These are phyloP conservation scores for Gleditsia sinensis DNA, from an alignment of 306 rosid genomes.

Conservation along the genomic window DNA sequence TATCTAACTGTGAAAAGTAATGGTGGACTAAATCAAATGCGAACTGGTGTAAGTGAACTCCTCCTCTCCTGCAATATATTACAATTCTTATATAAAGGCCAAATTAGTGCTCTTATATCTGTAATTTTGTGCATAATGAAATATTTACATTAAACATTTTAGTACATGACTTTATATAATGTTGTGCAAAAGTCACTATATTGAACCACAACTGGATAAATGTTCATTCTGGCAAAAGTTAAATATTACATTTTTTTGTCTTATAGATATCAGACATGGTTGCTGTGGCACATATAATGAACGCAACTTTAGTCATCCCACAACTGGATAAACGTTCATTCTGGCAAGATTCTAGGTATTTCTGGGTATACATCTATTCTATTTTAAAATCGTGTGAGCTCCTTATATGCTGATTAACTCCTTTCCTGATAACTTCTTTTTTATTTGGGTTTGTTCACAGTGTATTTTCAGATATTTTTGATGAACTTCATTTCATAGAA, in stretches of 20 bases:
- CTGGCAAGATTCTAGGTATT: constrained; percentile 90
- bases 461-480: constrained; percentile 85
- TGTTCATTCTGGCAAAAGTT: constrained; percentile 95
- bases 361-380: not conserved
- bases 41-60: constrained; percentile 81
- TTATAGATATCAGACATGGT: constrained; percentile 91
- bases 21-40: constrained; percentile 96
- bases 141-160: not conserved
- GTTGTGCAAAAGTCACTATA: constrained; percentile 10
- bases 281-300: constrained; percentile 86
- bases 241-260: too few relatives aligned
- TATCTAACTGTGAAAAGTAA: constrained; percentile 84
- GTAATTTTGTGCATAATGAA: not conserved
- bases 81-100: constrained; percentile 2
- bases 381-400: constrained; percentile 25
- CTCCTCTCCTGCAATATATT: constrained; percentile 27
- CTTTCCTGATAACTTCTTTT: constrained; percentile 32
- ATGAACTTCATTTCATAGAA: constrained; percentile 79
- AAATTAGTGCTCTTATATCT: not conserved
- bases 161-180: not conserved
- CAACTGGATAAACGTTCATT: constrained; percentile 89
- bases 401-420: constrained; percentile 5
- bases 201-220: constrained; percentile 70
- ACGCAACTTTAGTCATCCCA: constrained; percentile 90
- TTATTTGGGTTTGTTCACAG: constrained; percentile 46